Evolutionary conservation across 2,329 filamentous ascomycete species (phyloP), one percentile per base, ranked within the genome.

Genomic region (Calonectria pauciramosa): DNA sequence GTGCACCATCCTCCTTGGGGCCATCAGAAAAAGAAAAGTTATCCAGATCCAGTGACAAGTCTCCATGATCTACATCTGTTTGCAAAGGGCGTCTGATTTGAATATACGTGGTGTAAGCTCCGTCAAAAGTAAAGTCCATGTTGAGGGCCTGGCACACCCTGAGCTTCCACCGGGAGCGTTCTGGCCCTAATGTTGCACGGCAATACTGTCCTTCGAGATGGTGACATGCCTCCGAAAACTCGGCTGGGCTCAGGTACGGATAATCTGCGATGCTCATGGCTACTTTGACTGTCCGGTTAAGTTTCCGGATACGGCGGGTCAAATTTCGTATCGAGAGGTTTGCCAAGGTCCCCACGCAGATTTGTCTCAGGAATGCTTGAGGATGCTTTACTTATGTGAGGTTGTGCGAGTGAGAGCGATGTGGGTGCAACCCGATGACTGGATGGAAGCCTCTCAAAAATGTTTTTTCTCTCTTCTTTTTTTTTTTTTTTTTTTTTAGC

Each of bases 141-240:
- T 88, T 87, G 18, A 92, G 84, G 20, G 90, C 88, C 7, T 86
- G 89, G 83, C 88, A 90, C 65, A 88, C 85, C 70, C 86, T 85
- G 72, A 93, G 85, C 79, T 89, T 90, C 89, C 91, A 92, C 72
- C 86, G 86, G 75, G 85, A 86, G 71, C 91, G 88, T 47, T 90
- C 80, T 9, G 88, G 86, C 3, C 91, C 92, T 4, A 93, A 86
- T 41, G 86, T 91, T 69, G 89, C 91, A 81, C 87, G 89, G 72
- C 89, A 87, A 82, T 93, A 93, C 75, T 83, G 87, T 47, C 88
- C 86, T 76, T 93, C 91, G 28, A 93, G 87, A 70, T 90, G 86
- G 78, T 93, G 90, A 83, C 93, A 95, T 70, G 89, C 90, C 80
- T 91, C 89, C 68, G 90, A 85, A 77, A 95, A 95, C 81, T 95